phyloP scores from a whole-genome alignment of 208 protist genomes.

The Trypanosoma lewisi region DNA sequence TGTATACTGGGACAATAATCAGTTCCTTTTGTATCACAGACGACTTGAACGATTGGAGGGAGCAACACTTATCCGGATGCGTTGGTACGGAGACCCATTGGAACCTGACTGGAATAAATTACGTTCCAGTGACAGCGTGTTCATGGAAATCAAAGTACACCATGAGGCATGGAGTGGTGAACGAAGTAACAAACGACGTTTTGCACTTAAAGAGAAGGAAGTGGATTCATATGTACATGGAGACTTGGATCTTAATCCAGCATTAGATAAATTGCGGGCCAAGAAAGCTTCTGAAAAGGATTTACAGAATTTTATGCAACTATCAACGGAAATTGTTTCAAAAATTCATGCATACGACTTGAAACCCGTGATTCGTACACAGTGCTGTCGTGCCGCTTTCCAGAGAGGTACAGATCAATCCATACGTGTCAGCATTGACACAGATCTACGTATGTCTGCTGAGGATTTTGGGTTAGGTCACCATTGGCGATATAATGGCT shows the following conservation, averaged over 20 bases:
- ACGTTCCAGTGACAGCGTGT: conserved; percentile 59
- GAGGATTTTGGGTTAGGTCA: conserved; percentile 86
- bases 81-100: conserved; percentile 84
- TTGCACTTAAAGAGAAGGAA: conserved; percentile 81
- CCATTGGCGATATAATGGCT: conserved; percentile 83
- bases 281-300: conserved; percentile 73
- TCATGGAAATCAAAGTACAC: conserved; percentile 91
- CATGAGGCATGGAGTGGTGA: conserved; percentile 89
- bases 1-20: conserved; percentile 88
- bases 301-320: conserved; percentile 73
- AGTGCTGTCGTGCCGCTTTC: conserved; percentile 84
- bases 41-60: conserved; percentile 82
- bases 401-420: conserved; percentile 82
- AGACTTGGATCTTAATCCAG: conserved; percentile 62
- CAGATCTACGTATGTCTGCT: conserved; percentile 69
- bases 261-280: conserved; percentile 68
- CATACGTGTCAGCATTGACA: conserved; percentile 88
- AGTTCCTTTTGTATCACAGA: conserved; percentile 85
- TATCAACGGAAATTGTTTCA: conserved; percentile 77
- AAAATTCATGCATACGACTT: conserved; percentile 86
- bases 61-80: conserved; percentile 85
- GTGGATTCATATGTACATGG: conserved; percentile 74
- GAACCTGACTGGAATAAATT: conserved; percentile 74
- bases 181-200: conserved; percentile 85
- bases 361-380: conserved; percentile 83